Evolutionary conservation across 2,329 filamentous ascomycete genomes (phyloP).

Genomic region (Nemania serpens): DNA sequence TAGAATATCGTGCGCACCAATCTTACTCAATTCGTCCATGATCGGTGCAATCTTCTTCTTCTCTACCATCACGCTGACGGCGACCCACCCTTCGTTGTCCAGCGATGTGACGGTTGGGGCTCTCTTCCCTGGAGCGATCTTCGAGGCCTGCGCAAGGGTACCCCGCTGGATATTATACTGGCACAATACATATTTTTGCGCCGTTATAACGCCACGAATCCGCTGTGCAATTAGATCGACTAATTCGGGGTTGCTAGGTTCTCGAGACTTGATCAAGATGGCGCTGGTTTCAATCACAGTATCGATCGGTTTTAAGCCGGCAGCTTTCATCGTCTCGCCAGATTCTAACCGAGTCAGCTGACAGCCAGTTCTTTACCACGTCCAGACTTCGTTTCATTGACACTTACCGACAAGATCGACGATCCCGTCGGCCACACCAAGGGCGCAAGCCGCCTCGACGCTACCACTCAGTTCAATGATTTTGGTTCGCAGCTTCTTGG

Average conservation of each 20-base stretch:
- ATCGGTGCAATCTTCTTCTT: constrained; percentile 81
- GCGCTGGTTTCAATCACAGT: constrained; percentile 89
- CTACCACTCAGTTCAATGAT: constrained; percentile 95
- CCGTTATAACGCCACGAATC: constrained; percentile 92
- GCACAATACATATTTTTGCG: constrained; percentile 91
- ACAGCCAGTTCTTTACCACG: not conserved
- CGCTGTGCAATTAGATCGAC: constrained; percentile 84
- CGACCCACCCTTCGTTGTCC: constrained; percentile 89
- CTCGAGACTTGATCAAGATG: constrained; percentile 88
- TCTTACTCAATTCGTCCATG: constrained; percentile 80
- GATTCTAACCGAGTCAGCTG: constrained; percentile 66
- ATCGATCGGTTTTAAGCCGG: constrained; percentile 90
- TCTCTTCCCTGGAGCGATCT: constrained; percentile 90
- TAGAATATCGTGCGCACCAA: constrained; percentile 83
- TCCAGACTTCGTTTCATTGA: not conserved
- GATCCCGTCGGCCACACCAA: constrained; percentile 95
- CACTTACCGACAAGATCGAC: constrained; percentile 91
- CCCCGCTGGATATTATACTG: constrained; percentile 89
- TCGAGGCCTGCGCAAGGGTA: constrained; percentile 68
- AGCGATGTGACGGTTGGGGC: constrained; percentile 90
- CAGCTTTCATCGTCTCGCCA: constrained; percentile 96
- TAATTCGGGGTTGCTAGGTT: constrained; percentile 77
- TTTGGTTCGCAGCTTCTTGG: constrained; percentile 73
- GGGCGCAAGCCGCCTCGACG: constrained; percentile 93
- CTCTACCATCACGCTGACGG: constrained; percentile 92